Conservation (phyloP, 306 rosid genomes). For the Corylus heterophylla region DNA sequence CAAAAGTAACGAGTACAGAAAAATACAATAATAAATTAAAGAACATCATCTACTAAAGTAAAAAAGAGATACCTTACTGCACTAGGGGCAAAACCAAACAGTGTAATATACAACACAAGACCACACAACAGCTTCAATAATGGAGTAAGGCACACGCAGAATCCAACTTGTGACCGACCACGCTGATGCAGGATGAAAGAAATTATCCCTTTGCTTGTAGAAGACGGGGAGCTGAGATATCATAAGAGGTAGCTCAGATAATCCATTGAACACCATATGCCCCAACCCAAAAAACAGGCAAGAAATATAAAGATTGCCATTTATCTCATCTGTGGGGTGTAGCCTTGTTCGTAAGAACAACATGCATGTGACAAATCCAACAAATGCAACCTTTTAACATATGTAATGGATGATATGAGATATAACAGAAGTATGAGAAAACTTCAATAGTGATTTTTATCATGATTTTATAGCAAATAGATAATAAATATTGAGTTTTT, state of each 20-base stretch:
- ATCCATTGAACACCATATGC: conserved; percentile 92
- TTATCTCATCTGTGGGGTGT: conserved; percentile 60
- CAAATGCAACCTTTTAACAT: conserved; percentile 72
- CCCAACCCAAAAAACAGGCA: conserved; percentile 78
- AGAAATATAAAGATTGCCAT: conserved; percentile 74
- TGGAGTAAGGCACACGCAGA: conserved; percentile 76
- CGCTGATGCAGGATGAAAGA: conserved; percentile 86
- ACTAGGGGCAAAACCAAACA: conserved; percentile 83
- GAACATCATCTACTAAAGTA: neutral
- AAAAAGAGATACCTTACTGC: conserved; percentile 54
- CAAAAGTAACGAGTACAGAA: conserved; percentile 20
- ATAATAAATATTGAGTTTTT: neutral
- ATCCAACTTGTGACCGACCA: conserved; percentile 80
- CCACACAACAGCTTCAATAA: conserved; percentile 83
- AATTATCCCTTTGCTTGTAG: conserved; percentile 85
- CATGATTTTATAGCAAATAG: neutral
- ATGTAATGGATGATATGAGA: neutral
- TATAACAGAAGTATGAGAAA: neutral
- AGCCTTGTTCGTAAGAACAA: conserved; percentile 58
- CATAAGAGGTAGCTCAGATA: conserved; percentile 81
- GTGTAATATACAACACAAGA: conserved; percentile 69
- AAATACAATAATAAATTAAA: neutral
- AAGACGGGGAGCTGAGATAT: conserved; percentile 80
- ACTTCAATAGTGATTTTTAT: neutral
- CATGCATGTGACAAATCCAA: conserved; percentile 79